Conservation (phyloP, 805 yeast genomes). For the Candida arabinofermentans region DNA sequence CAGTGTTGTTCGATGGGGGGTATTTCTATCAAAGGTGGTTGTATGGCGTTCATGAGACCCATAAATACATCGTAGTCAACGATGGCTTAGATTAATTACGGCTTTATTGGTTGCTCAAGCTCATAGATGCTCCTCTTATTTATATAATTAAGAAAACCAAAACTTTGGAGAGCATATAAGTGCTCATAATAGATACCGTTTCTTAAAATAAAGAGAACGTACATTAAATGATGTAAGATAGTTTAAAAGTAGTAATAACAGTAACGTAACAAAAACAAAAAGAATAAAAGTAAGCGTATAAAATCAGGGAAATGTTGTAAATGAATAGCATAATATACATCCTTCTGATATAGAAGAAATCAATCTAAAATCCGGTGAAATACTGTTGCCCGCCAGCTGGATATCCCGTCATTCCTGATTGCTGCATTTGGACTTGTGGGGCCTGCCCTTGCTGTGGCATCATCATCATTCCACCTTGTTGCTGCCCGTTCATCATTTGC, state of each 20-base stretch:
- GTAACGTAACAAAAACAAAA: background rate
- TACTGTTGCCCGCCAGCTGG: constrained; percentile 9
- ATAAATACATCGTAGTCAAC: constrained; percentile 14
- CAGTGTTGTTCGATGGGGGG: constrained; percentile 68
- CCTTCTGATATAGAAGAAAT: too few relatives aligned
- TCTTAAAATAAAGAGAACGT: background rate
- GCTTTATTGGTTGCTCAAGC: too few relatives aligned
- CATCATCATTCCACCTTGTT: constrained; percentile 1
- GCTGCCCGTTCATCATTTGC: constrained; percentile 5
- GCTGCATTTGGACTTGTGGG: constrained; percentile 2
- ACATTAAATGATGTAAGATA: background rate
- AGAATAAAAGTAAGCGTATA: background rate
- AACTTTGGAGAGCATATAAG: too few relatives aligned
- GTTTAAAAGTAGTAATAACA: background rate
- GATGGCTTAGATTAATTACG: constrained; percentile 1
- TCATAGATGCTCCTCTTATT: too few relatives aligned
- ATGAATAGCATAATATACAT: too few relatives aligned
- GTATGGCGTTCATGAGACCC: constrained; percentile 19
- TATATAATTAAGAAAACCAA: too few relatives aligned
- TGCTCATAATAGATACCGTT: too few relatives aligned
- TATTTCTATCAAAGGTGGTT: constrained; percentile 60
- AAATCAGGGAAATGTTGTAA: too few relatives aligned
- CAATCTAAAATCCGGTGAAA: constrained; percentile 19
- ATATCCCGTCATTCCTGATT: constrained; percentile 2
- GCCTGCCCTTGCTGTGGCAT: constrained; percentile 5